Conservation (phyloP, 352 stramenopile genomes). For the Phytophthora macrochlamydospora region DNA sequence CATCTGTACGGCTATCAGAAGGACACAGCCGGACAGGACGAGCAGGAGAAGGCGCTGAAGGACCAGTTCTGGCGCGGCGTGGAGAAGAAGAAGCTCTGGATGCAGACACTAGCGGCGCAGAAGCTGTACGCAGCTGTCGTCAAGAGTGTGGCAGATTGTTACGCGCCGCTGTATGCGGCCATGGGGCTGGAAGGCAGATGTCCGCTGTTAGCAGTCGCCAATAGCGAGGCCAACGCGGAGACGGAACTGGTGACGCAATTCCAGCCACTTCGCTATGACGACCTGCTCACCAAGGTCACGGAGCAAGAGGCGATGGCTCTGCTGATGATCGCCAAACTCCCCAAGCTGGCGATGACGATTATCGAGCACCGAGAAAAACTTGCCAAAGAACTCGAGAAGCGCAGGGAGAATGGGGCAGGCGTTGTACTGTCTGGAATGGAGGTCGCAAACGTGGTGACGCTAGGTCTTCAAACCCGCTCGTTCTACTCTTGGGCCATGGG, state of each 20-base stretch:
- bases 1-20: conserved; percentile 29
- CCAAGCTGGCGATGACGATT: conserved; percentile 45
- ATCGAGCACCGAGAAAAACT: conserved; percentile 60
- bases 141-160: conserved; percentile 64
- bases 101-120: conserved; percentile 49
- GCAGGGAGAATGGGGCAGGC: conserved; percentile 20
- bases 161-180: conserved; percentile 58
- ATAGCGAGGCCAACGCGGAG: conserved; percentile 18
- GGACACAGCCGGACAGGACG: conserved; percentile 20
- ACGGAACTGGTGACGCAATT: conserved; percentile 47
- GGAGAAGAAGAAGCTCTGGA: conserved; percentile 72
- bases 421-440: conserved; percentile 41
- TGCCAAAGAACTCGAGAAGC: conserved; percentile 31
- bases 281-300: conserved; percentile 61
- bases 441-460: conserved; percentile 36
- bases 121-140: conserved; percentile 44
- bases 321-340: conserved; percentile 43
- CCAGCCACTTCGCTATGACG: conserved; percentile 60
- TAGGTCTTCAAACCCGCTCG: conserved; percentile 54
- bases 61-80: conserved; percentile 56
- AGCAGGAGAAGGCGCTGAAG: conserved; percentile 33
- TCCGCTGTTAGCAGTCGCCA: conserved; percentile 27
- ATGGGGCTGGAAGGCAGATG: conserved; percentile 31
- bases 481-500: conserved; percentile 77
- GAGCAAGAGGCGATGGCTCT: conserved; percentile 68